Evolutionary conservation across 257 asterid species (phyloP), one percentile per base, ranked within the genome.

Genomic region (Rhazya stricta): DNA sequence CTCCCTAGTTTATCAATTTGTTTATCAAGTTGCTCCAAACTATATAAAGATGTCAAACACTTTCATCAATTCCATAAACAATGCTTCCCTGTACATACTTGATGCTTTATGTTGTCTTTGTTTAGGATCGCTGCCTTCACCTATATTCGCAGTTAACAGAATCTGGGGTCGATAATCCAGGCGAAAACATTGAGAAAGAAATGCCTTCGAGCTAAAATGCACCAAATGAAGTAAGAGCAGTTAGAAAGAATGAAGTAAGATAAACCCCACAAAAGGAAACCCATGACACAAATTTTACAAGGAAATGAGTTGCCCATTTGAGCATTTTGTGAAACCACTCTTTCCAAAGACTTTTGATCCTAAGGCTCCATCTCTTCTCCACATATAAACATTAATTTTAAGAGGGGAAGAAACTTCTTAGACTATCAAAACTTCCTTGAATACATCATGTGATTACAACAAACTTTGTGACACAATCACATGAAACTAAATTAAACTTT

Each of bases 261-360:
- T 98, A 92, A 86, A 95, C 81, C 80, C 97, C 98, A 83, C 86
- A n/a, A 85, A 0, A 95, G 90, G 58, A 95, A 92, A 4, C 97
- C 98, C 77, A 95, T 78, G 54, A 77, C 96, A 84, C 98, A 92
- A 43, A 90, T 80, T 78, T 86, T 94, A 70, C 97, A 95, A 43
- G 96, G 89, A 80, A 84, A 91, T 63, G 98, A 92, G 58, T 72
- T 89, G 56, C 98, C 85, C 89, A 95, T 84, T 68, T 85, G 48
- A 32, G 95, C 98, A 60, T 74, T 88, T 80, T 89, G 96, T 34
- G 99, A 95, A 84, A 95, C 83, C 61, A 86, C 89, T 74, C 94
- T 89, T 73, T 95, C 98, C 3, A 95, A 74, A 65, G 93, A 85
- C 79, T 86, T 93, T 77, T 83, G 85, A 74, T 84, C 86, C 79